Base-by-base conservation (phyloP, 208 protist genomes). In the Crithidia sp. region DNA sequence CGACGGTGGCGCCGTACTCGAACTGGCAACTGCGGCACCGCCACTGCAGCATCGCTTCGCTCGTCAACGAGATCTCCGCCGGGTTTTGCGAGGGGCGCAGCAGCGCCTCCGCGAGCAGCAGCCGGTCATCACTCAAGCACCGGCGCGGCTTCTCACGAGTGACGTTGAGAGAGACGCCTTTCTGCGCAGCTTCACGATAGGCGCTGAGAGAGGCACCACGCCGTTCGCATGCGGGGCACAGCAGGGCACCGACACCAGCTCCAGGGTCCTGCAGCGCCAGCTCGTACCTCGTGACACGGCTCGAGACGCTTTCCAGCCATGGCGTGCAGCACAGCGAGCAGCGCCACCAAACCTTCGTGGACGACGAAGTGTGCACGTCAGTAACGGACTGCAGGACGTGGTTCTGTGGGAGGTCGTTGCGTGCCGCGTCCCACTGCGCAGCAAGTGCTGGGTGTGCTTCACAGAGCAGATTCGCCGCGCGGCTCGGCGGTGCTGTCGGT, bases 151-250 rank as follows among this genome's bases (percentile, higher is more conserved):
- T n/a, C 58, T 17, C 14, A 4, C 28, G 14, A 39, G 16, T 14
- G 52, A 19, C 5, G n/a, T 6, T 19, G 44, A 14, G n/a, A 37
- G 8, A 1, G 55, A 5, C 14, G 45, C 9, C 28, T 28, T 28
- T 28, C 28, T 28, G 28, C 28, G 28, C 28, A 7, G 8, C 17
- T 61, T 64, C 52, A 13, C 49, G 45, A 49, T 49, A 2, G 0
- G 7, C 47, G 39, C 17, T 41, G 50, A 55, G 16, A 19, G 60
- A 56, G 6, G 61, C 66, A 2, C 86, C 86, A 10, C 80, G 79
- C 7, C 62, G 59, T 60, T 94, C 89, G 74, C 89, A 94, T 36
- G 81, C 82, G 2, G 86, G 77, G 63, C 89, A 94, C 12, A 94
- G 64, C 43, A 79, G 74, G 19, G 81, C 61, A 7, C 49, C 41